Conservation (phyloP, 768 basidiomycete species). For the Tulasnella sp. region DNA sequence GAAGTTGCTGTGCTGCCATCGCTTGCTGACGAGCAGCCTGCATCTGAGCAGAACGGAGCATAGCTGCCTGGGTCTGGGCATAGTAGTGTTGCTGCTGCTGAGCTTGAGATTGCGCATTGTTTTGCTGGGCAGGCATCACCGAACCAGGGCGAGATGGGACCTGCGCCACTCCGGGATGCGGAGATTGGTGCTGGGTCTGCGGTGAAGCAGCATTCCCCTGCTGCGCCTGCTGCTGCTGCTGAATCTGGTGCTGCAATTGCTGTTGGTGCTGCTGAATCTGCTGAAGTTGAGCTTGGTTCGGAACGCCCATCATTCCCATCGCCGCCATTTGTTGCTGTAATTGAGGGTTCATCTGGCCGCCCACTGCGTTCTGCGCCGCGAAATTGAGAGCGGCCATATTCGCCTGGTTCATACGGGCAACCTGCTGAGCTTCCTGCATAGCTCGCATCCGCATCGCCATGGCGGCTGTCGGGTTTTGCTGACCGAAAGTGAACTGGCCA, state of each 20-base stretch:
- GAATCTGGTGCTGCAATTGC: slow-evolving; percentile 22
- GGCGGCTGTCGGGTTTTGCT: background rate
- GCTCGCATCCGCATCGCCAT: background rate
- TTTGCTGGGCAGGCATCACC: background rate
- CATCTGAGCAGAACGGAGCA: background rate
- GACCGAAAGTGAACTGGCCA: background rate
- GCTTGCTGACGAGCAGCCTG: background rate
- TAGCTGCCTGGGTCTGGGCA: background rate
- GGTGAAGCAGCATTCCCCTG: slow-evolving; percentile 8
- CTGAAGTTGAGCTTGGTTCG: background rate
- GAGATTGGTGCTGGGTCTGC: slow-evolving; percentile 1
- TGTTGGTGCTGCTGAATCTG: slow-evolving; percentile 16
- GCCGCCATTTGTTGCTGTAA: slow-evolving; percentile 6
- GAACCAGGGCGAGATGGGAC: slow-evolving; percentile 10
- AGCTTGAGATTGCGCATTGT: background rate
- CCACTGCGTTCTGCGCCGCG: background rate
- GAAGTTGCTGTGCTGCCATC: slow-evolving; percentile 20
- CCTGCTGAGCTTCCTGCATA: background rate
- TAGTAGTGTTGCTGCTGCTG: slow-evolving; percentile 21
- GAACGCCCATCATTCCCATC: slow-evolving; percentile 7
- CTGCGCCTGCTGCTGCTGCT: background rate
- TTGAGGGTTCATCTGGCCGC: slow-evolving; percentile 5
- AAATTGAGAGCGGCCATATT: background rate
- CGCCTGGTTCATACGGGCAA: background rate
- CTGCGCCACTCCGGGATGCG: slow-evolving; percentile 2